Base-by-base conservation (phyloP, 495 filamentous ascomycete genomes). In the Penicillium goetzii region DNA sequence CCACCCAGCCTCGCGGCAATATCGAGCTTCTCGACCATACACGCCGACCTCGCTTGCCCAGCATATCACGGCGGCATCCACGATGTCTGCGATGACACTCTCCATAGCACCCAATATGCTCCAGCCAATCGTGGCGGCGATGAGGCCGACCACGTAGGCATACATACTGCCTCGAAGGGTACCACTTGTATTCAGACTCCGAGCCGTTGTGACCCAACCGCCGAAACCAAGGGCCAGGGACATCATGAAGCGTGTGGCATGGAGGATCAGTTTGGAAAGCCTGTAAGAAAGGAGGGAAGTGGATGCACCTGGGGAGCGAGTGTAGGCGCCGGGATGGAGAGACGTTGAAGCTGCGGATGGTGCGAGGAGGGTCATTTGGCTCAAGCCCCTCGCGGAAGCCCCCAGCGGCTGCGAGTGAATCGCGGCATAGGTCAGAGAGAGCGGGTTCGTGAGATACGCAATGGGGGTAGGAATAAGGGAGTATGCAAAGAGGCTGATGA, bases 141-240 rank as follows among this genome's bases (percentile, higher is more conserved):
- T 87, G 59, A 99, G 69, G 4, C 94, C 95, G 5, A 99, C 91
- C 45, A 99, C 85, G 72, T 99, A 99, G 21, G 92, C 95, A 74
- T 99, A 99, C 43, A 93, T 80, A 68, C 92, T 97, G n/a, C 95
- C 95, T 52, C 81, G 86, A 47, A 89, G 75, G 0, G 83, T 79
- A 30, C 82, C 85, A 41, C 82, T 77, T 21, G 75, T 77, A 26
- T 75, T 76, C 14, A 96, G 77, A 72, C 88, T 86, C 51, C 89
- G 85, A 19, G 95, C 92, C 33, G 92, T 94, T 57, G 89, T 89
- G n/a, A 98, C 92, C 95, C 95, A 99, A 28, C 91, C 95, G n/a
- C 90, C 94, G 70, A 97, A 94, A 1, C 95, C 96, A 30, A 99
- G 82, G 2, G 90, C 90, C 40, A 91, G 84, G 8, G 92, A 90